Evolutionary conservation across 2,329 filamentous ascomycete genomes (phyloP).

Genomic region (Keithomyces neogunnii): DNA sequence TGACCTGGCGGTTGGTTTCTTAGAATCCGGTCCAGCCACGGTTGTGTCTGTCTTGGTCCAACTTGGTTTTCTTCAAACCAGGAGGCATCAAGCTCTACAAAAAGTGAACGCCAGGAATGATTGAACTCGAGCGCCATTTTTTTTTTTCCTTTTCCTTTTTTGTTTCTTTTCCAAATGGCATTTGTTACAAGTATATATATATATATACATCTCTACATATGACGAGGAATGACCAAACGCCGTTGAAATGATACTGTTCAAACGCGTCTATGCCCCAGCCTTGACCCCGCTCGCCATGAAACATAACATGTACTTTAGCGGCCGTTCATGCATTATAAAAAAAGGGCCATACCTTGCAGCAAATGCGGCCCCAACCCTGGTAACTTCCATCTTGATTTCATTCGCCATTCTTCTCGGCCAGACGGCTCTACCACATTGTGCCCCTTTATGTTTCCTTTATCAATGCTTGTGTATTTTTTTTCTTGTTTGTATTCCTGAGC

Average conservation of each 20-base stretch:
- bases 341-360: not conserved
- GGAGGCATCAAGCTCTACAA: too few relatives aligned
- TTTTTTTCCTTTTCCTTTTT: too few relatives aligned
- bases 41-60: too few relatives aligned
- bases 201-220: not conserved
- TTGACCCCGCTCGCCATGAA: not conserved
- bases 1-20: slow-evolving; percentile 39
- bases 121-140: too few relatives aligned
- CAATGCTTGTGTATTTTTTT: too few relatives aligned
- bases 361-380: not conserved
- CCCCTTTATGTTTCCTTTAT: too few relatives aligned
- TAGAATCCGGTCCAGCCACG: slow-evolving; percentile 4
- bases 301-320: not conserved
- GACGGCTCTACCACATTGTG: too few relatives aligned
- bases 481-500: too few relatives aligned
- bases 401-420: too few relatives aligned
- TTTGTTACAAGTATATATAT: not conserved
- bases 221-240: not conserved
- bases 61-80: too few relatives aligned
- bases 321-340: not conserved
- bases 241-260: not conserved
- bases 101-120: too few relatives aligned
- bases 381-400: not conserved
- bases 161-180: too few relatives aligned
- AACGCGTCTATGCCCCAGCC: not conserved